These are phyloP conservation scores for Phialemoniopsis sp. DNA, from an alignment of 2,329 filamentous ascomycete genomes.

Conservation along the genomic window DNA sequence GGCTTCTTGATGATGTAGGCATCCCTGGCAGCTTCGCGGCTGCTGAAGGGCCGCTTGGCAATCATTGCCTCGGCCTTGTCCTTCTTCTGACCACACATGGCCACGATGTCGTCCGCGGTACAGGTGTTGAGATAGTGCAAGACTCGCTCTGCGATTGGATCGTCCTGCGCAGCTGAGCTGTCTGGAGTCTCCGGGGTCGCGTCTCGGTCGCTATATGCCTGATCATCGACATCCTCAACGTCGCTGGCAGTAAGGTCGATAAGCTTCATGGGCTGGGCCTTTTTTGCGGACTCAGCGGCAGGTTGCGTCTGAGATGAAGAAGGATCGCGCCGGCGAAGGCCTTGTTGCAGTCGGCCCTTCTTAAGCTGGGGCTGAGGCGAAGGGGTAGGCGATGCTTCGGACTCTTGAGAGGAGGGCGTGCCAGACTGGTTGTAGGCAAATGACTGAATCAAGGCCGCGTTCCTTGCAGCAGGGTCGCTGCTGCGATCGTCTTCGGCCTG, in stretches of 20 bases:
- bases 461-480: too few relatives aligned
- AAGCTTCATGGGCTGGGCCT: neutral
- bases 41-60: constrained; percentile 68
- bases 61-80: constrained; percentile 67
- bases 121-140: constrained; percentile 82
- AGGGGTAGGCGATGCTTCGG: constrained; percentile 6
- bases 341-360: constrained; percentile 20
- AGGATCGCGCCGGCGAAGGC: constrained; percentile 9
- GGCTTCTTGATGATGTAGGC: constrained; percentile 48
- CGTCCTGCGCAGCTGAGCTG: constrained; percentile 2
- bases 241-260: constrained; percentile 27
- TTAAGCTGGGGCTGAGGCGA: constrained; percentile 7
- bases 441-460: too few relatives aligned
- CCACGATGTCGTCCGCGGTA: constrained; percentile 69
- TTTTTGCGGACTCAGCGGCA: constrained; percentile 12
- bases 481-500: too few relatives aligned
- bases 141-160: constrained; percentile 37
- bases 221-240: constrained; percentile 12
- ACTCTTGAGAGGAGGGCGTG: constrained; percentile 7
- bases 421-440: neutral
- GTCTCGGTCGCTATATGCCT: constrained; percentile 5
- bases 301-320: constrained; percentile 12
- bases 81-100: constrained; percentile 68
- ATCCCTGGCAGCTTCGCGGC: constrained; percentile 59
- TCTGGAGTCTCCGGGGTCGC: constrained; percentile 6